These are phyloP conservation scores for Fusarium albosuccineum DNA, from an alignment of 2,329 filamentous ascomycete species.

Conservation along the genomic window DNA sequence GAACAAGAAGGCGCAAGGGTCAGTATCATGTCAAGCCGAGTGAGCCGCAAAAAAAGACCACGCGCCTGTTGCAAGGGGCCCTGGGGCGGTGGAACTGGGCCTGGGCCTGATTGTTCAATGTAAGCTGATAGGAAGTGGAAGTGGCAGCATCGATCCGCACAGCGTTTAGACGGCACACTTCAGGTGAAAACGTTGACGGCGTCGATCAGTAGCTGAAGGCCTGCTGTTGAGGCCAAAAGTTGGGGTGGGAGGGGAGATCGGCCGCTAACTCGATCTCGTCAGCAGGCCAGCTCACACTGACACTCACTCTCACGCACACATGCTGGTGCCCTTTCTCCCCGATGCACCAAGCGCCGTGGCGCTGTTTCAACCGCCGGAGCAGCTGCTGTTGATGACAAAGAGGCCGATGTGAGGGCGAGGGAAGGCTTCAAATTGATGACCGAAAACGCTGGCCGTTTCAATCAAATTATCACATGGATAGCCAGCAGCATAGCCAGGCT, in stretches of 20 bases:
- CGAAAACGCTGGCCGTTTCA: constrained; percentile 1
- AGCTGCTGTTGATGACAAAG: neutral
- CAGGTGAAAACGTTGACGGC: neutral
- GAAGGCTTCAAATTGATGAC: neutral
- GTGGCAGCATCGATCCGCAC: neutral
- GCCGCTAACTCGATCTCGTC: neutral
- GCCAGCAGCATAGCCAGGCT: too few relatives aligned
- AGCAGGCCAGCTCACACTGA: too few relatives aligned
- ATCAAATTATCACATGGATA: neutral
- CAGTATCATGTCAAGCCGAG: too few relatives aligned
- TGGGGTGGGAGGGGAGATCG: neutral
- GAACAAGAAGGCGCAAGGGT: too few relatives aligned
- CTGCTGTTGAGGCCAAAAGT: constrained; percentile 2
- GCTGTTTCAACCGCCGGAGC: constrained; percentile 19
- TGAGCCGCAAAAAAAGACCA: neutral
- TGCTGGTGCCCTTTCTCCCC: too few relatives aligned
- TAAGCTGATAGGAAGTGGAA: neutral
- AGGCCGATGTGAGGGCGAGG: too few relatives aligned
- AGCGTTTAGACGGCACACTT: neutral
- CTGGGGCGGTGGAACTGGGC: neutral
- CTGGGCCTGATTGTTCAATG: neutral
- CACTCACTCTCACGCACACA: too few relatives aligned
- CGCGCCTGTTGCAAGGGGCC: neutral
- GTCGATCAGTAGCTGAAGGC: neutral
- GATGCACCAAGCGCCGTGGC: constrained; percentile 30